These are phyloP conservation scores for Rhizopus stolonifer DNA, from an alignment of 371 early-diverging fungal genomes.

Conservation along the genomic window DNA sequence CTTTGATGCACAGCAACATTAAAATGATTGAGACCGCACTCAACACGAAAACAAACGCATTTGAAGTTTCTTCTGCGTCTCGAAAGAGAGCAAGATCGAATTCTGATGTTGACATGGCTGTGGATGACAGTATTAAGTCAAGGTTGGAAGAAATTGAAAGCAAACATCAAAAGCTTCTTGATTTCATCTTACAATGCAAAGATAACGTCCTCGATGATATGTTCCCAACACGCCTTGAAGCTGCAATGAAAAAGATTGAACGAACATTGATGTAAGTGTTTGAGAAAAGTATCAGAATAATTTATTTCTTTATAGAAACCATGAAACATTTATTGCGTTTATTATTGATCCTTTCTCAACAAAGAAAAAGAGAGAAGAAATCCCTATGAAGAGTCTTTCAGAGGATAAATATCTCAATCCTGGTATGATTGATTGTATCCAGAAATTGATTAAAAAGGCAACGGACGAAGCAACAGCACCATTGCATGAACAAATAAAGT, in stretches of 20 bases:
- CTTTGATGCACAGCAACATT: constrained; percentile 16
- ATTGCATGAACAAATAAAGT: constrained; percentile 14
- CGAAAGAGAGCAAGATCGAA: constrained; percentile 13
- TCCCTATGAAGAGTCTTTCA: not conserved
- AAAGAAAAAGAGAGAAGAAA: not conserved
- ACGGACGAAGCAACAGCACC: constrained; percentile 12
- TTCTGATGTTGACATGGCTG: not conserved
- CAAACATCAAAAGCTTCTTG: constrained; percentile 21
- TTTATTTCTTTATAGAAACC: constrained; percentile 16
- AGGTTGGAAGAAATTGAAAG: constrained; percentile 15
- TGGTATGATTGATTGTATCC: constrained; percentile 20
- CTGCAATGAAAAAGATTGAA: constrained; percentile 24
- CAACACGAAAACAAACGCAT: not conserved
- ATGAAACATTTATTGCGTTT: constrained; percentile 24
- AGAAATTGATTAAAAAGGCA: constrained; percentile 13
- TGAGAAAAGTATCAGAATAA: too few species aligned
- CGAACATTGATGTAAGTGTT: constrained; percentile 19
- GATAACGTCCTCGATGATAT: constrained; percentile 21
- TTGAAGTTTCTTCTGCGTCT: not conserved
- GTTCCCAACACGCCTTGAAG: constrained; percentile 16
- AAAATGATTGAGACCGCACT: constrained; percentile 19
- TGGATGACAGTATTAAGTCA: not conserved
- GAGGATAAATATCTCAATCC: constrained; percentile 6
- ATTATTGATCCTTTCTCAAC: constrained; percentile 25
- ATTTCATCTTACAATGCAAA: constrained; percentile 24